Base-by-base conservation (phyloP, 1,284 basidiomycete species). In the Somion occarium region DNA sequence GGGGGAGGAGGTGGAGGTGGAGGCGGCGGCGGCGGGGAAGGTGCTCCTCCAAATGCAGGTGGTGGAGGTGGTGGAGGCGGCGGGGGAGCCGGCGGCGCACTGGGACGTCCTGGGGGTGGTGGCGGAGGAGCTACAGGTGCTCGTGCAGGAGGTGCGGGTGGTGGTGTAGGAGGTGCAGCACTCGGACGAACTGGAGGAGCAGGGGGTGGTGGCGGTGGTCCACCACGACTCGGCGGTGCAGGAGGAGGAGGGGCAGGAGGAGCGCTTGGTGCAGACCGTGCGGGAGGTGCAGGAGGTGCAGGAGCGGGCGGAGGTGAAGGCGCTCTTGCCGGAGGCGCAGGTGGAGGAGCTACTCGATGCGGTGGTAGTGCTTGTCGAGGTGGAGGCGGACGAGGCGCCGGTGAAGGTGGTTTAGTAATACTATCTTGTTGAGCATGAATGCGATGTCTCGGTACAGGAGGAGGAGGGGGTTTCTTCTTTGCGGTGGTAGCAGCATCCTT, bases 381-480 rank as follows among this genome's bases (percentile, higher is more conserved):
- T 25, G 57, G 49, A 30, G 59, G 53, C 46, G 58, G 39, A 59
- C 61, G 54, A 57, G n/a, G 61, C 15, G 30, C 30, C 9, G 64
- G 57, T 3, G 62, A 55, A 2, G 60, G 57, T 1, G 53, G 49
- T 3, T 55, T 24, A 2, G 54, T 50, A 1, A 41, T 23, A 49
- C 69, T 71, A 38, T 66, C 67, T 48, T 73, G 65, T 48, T 68
- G 55, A 27, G 59, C 57, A 51, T 73, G 67, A 2, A 55, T 53
- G 46, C 61, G 55, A 54, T 72, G 61, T 38, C 76, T 65, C 11
- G 82, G 80, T 1, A 69, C 71, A 2, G 79, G 80, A 0, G 87
- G 84, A 0, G 84, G 82, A 44, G 74, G 73, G 5, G 70, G 67
- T 43, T 73, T 70, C 55, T 84, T 88, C 51, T 77, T 72, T 9